phyloP scores from a whole-genome alignment of 768 basidiomycete species.

The Candolleomyces efflorescens region DNA sequence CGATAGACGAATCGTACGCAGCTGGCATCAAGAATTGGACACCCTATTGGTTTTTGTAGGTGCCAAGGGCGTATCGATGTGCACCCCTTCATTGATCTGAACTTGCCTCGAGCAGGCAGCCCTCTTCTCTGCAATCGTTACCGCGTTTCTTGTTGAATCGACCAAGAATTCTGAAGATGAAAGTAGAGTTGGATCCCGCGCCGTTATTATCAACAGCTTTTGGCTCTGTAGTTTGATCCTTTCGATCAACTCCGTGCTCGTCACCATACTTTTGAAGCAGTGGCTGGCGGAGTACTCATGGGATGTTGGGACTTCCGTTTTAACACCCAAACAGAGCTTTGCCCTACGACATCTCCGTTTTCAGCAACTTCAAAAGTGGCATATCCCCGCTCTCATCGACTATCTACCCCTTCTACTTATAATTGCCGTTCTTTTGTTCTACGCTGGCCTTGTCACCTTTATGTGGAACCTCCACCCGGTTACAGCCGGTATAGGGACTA shows the following conservation, averaged over 20 bases:
- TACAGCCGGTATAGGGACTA: not conserved
- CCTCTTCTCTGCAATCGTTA: slow-evolving; percentile 6
- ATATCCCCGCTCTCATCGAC: not conserved
- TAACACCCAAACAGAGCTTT: not conserved
- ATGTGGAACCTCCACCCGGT: not conserved
- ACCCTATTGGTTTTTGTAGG: not conserved
- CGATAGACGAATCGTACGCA: not conserved
- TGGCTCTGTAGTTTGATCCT: not conserved
- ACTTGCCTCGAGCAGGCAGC: too few relatives aligned
- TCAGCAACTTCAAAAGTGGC: not conserved
- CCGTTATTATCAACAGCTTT: not conserved
- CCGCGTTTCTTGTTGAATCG: slow-evolving; percentile 1
- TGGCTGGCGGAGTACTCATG: slow-evolving; percentile 2
- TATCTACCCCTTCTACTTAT: not conserved
- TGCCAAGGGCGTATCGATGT: not conserved
- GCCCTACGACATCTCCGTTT: slow-evolving; percentile 5
- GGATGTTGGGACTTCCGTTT: not conserved
- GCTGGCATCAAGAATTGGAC: not conserved
- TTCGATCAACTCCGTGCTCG: not conserved
- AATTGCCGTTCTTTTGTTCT: not conserved
- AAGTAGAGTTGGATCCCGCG: not conserved
- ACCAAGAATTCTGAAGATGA: not conserved
- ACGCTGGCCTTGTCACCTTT: not conserved
- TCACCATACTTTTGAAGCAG: not conserved
- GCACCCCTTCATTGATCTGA: not conserved